Conservation (phyloP, 306 rosid species). For the Vigna trinervia region DNA sequence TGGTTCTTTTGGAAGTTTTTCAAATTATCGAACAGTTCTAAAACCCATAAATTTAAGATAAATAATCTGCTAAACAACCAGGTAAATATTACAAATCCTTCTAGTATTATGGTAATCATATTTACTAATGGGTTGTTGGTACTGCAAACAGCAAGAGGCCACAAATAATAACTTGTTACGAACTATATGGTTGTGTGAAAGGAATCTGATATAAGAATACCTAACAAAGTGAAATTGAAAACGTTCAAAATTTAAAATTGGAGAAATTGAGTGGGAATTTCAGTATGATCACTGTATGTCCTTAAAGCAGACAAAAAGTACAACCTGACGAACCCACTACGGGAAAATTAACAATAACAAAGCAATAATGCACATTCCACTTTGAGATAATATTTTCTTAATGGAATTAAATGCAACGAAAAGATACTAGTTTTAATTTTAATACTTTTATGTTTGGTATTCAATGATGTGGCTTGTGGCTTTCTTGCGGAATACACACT, state of each 20-base stretch:
- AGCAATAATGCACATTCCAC: conserved; percentile 33
- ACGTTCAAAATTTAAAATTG: not conserved
- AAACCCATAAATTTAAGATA: too few species aligned
- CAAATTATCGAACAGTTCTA: too few species aligned
- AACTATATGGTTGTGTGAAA: not conserved
- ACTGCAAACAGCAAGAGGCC: too few species aligned
- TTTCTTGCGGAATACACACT: conserved; percentile 49
- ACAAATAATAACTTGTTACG: not conserved
- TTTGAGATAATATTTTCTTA: not conserved
- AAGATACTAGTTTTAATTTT: not conserved
- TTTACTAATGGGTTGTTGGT: too few species aligned
- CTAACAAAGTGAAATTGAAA: conserved; percentile 5
- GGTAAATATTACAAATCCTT: too few species aligned
- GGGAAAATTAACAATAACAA: conserved; percentile 6
- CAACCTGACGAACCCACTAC: conserved; percentile 18
- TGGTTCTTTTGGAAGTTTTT: too few species aligned
- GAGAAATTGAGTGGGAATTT: not conserved
- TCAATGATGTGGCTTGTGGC: conserved; percentile 40
- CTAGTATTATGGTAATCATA: too few species aligned
- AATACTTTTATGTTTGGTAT: not conserved
- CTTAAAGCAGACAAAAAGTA: conserved; percentile 36
- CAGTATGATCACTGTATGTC: not conserved
- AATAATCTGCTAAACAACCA: too few species aligned
- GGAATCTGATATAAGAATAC: conserved; percentile 2
- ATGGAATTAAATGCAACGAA: not conserved